Base-by-base conservation (phyloP, 2,329 filamentous ascomycete genomes). In the Immersiporthe knoxdaviesiana region DNA sequence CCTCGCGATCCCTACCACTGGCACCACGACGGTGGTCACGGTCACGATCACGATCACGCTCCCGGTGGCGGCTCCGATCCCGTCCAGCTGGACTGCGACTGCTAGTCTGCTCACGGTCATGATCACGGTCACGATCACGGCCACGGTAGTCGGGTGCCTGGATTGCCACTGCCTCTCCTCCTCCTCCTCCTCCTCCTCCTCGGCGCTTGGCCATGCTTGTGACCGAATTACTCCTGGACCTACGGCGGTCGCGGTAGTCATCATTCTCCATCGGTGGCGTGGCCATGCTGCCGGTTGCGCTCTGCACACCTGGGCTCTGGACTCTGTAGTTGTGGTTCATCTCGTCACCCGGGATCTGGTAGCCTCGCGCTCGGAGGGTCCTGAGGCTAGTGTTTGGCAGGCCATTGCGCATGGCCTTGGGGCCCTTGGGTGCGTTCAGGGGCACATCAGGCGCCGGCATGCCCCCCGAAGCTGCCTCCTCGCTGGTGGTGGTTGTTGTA, bases 371-470 rank as follows among this genome's bases (percentile, higher is more conserved):
- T 72, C 88, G 83, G 78, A 90, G 78, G 74, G 91, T 87, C 72
- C 90, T 87, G 66, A 92, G 87, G 73, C 92, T 92, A 68, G 91
- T 94, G 78, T 97, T 97, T 65, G 92, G 92, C 14, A 94, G 84
- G 39, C 94, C 93, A 79, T 96, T 91, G 72, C 95, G 88, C 93
- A 98, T 97, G 24, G 96, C 96, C 80, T 96, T 94, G 62, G 96
- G 96, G 12, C 94, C 96, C 67, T 92, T 97, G 37, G 96, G 96
- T 37, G 96, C 96, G 81, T 85, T 93, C 81, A 89, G 79, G 59
- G 88, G 88, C 65, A 84, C 81, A 72, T 81, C 81, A 30, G 78
- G 78, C 32, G 74, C 72, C n/a, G 68, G 68, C 70, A 72, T 72
- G 35, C 61, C 70, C n/a, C 27, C 70, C 70, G 24, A 70, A 72